phyloP scores from a whole-genome alignment of 805 yeast genomes.

The Candida boleticola region DNA sequence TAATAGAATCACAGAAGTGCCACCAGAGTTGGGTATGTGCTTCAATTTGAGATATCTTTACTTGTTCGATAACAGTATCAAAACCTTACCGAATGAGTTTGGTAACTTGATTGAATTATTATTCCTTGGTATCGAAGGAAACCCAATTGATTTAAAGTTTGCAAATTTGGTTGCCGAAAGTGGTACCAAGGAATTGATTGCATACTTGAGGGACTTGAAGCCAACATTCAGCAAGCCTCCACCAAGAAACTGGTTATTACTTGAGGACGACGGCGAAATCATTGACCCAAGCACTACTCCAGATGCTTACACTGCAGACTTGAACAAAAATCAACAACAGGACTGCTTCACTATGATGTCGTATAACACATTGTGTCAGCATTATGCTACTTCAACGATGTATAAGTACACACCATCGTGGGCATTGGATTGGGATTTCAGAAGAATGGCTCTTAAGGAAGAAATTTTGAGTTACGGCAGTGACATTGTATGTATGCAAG shows the following conservation, averaged over 20 bases:
- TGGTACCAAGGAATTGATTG: slow-evolving; percentile 82
- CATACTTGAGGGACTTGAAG: slow-evolving; percentile 77
- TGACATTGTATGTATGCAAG: slow-evolving; percentile 90
- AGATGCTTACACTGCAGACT: slow-evolving; percentile 29
- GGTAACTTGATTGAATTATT: slow-evolving; percentile 83
- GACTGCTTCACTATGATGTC: slow-evolving; percentile 72
- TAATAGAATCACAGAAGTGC: slow-evolving; percentile 69
- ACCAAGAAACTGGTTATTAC: slow-evolving; percentile 79
- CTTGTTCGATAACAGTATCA: slow-evolving; percentile 81
- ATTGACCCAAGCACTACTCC: slow-evolving; percentile 32
- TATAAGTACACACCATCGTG: slow-evolving; percentile 95
- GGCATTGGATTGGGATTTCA: slow-evolving; percentile 93
- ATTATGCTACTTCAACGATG: slow-evolving; percentile 88
- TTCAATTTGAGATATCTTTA: slow-evolving; percentile 78
- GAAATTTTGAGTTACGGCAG: slow-evolving; percentile 66
- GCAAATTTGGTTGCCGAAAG: slow-evolving; percentile 70
- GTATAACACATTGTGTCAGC: slow-evolving; percentile 92
- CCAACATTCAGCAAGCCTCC: slow-evolving; percentile 65
- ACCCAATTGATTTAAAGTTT: slow-evolving; percentile 67
- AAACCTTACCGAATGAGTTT: slow-evolving; percentile 75
- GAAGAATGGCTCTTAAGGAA: slow-evolving; percentile 71
- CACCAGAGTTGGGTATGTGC: slow-evolving; percentile 80
- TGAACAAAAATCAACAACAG: slow-evolving; percentile 21
- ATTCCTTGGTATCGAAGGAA: slow-evolving; percentile 91
- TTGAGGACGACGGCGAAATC: slow-evolving; percentile 75